These are phyloP conservation scores for Trichophyton benhamiae DNA, from an alignment of 2,329 filamentous ascomycete species.

Conservation along the genomic window DNA sequence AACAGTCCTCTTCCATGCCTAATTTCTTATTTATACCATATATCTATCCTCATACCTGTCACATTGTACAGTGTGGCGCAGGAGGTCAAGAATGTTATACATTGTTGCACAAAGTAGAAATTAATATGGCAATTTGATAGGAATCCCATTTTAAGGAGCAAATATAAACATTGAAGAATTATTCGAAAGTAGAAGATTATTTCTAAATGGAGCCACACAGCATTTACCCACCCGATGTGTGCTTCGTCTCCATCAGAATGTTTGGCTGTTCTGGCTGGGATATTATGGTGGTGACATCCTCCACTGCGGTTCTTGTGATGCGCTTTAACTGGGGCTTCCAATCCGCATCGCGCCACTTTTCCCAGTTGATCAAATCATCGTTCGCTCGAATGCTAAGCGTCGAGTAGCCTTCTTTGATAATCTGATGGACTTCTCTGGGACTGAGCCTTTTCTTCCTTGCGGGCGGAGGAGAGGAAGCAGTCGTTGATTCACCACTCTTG, in stretches of 20 bases:
- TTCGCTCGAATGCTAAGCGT: constrained; percentile 82
- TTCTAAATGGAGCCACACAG: not conserved
- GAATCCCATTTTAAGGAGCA: no score
- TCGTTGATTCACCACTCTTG: constrained; percentile 13
- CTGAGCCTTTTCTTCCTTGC: constrained; percentile 55
- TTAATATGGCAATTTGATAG: not conserved
- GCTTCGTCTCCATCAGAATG: not conserved
- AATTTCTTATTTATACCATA: not conserved
- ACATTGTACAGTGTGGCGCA: not conserved
- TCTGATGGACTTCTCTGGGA: constrained; percentile 69
- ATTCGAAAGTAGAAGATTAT: not conserved
- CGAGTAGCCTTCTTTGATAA: constrained; percentile 95
- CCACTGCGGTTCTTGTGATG: constrained; percentile 67
- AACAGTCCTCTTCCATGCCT: not conserved
- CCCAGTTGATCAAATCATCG: constrained; percentile 77
- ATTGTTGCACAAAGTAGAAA: not conserved
- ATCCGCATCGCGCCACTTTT: constrained; percentile 74
- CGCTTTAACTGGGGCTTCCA: constrained; percentile 76
- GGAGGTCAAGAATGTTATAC: no score
- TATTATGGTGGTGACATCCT: constrained; percentile 47
- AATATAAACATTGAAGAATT: no score
- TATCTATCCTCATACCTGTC: no score
- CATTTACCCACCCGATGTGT: not conserved
- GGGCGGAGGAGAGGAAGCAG: constrained; percentile 17
- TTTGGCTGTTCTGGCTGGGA: not conserved